Conservation (phyloP, 805 yeast genomes). For the Saccharomycopsis synnaedendra region DNA sequence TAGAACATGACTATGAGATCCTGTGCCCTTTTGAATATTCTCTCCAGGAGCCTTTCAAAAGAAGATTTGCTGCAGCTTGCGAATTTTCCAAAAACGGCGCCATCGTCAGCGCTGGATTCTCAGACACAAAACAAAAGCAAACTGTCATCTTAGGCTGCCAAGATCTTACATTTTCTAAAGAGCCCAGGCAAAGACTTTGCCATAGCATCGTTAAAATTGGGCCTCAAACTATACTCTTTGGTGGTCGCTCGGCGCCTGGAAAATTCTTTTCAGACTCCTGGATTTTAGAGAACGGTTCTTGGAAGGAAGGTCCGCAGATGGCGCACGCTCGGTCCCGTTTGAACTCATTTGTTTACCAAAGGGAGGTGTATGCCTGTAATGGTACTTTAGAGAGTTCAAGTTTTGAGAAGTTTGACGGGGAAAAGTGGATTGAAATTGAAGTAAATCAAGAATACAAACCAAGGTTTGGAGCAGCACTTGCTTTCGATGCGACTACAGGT, state of each 20-base stretch:
- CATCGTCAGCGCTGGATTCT: slow-evolving; percentile 30
- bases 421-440: slow-evolving; percentile 4
- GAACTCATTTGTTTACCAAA: not conserved
- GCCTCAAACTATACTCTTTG: slow-evolving; percentile 31
- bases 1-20: too few relatives aligned
- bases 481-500: not conserved
- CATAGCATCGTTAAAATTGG: slow-evolving; percentile 23
- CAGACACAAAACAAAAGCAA: slow-evolving; percentile 22
- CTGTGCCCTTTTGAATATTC: too few relatives aligned
- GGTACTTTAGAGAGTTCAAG: not conserved
- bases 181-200: slow-evolving; percentile 33
- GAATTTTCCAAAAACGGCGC: slow-evolving; percentile 12
- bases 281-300: slow-evolving; percentile 20
- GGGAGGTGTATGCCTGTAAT: not conserved
- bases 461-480: not conserved
- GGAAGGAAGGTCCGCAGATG: slow-evolving; percentile 27
- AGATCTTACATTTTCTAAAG: too few relatives aligned
- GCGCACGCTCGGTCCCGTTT: slow-evolving; percentile 17
- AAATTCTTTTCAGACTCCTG: slow-evolving; percentile 33
- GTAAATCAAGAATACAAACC: not conserved
- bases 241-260: slow-evolving; percentile 61
- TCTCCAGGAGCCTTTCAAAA: slow-evolving; percentile 13
- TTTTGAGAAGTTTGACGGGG: slow-evolving; percentile 2
- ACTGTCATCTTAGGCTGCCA: too few relatives aligned
- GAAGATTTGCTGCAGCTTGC: slow-evolving; percentile 34